These are phyloP conservation scores for Venturiaceae sp. DNA, from an alignment of 2,329 filamentous ascomycete species.

Conservation along the genomic window DNA sequence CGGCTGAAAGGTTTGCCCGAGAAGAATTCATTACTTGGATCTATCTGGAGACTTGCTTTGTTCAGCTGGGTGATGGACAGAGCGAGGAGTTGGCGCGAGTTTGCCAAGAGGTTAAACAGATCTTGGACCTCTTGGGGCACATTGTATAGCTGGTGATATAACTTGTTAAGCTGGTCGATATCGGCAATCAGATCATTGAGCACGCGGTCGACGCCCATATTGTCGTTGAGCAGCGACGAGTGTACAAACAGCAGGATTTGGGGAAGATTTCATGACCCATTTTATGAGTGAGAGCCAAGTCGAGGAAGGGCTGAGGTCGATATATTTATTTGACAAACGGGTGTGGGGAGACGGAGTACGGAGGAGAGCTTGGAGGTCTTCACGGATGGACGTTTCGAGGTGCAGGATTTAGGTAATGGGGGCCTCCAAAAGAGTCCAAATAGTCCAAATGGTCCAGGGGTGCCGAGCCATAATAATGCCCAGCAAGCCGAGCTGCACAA, in stretches of 20 bases:
- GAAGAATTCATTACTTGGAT: background rate
- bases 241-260: background rate
- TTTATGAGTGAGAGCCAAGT: background rate
- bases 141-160: slow-evolving; percentile 1
- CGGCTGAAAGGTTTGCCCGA: background rate
- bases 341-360: background rate
- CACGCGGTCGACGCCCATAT: slow-evolving; percentile 4
- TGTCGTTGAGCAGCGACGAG: background rate
- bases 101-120: background rate
- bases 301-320: background rate
- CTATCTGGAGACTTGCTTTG: background rate
- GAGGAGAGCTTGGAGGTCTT: background rate
- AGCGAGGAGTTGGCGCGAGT: background rate
- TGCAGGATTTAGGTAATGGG: background rate
- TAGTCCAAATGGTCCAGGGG: background rate
- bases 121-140: slow-evolving; percentile 3
- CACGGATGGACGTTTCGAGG: background rate
- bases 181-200: slow-evolving; percentile 5
- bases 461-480: background rate
- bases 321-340: background rate
- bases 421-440: no score
- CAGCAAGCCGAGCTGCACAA: background rate
- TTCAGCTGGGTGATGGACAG: background rate
- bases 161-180: slow-evolving; percentile 4
- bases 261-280: background rate